Conservation (phyloP, 192 early-diverging fungal species). For the Geosiphon pyriformis region DNA sequence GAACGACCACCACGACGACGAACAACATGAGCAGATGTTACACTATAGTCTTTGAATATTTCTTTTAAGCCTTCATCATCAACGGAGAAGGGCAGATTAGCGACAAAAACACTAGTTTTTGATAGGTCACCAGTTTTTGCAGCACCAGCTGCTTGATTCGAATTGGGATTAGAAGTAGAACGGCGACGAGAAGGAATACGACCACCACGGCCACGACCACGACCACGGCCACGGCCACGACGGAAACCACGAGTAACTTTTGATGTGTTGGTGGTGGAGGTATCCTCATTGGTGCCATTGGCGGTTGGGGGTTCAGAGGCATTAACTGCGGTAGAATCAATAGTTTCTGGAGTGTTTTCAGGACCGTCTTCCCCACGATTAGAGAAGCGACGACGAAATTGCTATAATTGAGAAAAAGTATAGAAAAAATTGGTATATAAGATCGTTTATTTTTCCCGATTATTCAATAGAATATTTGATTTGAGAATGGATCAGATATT, state of each 20-base stretch:
- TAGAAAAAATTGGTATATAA: no score
- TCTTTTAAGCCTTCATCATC: conserved; percentile 64
- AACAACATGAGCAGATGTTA: conserved; percentile 73
- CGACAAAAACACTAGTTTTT: conserved; percentile 71
- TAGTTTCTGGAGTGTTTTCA: not conserved
- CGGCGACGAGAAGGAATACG: conserved; percentile 23
- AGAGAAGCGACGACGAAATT: conserved; percentile 9
- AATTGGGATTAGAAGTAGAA: not conserved
- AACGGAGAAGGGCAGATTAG: conserved; percentile 72
- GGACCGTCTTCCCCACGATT: not conserved
- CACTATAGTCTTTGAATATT: conserved; percentile 68
- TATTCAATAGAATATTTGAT: not conserved
- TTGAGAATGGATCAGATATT: not conserved
- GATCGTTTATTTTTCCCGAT: no score
- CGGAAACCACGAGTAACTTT: conserved; percentile 24
- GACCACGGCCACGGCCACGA: conserved; percentile 30
- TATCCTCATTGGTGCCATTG: conserved; percentile 30
- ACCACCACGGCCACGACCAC: conserved; percentile 40
- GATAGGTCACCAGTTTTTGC: conserved; percentile 47
- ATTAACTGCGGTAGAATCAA: conserved; percentile 17
- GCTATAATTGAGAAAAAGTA: not conserved
- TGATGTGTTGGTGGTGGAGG: conserved; percentile 28
- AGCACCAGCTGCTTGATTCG: conserved; percentile 21
- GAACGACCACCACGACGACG: conserved; percentile 58
- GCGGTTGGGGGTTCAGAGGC: conserved; percentile 25